Conservation (phyloP, 2,329 filamentous ascomycete genomes). For the Calonectria honghensis region DNA sequence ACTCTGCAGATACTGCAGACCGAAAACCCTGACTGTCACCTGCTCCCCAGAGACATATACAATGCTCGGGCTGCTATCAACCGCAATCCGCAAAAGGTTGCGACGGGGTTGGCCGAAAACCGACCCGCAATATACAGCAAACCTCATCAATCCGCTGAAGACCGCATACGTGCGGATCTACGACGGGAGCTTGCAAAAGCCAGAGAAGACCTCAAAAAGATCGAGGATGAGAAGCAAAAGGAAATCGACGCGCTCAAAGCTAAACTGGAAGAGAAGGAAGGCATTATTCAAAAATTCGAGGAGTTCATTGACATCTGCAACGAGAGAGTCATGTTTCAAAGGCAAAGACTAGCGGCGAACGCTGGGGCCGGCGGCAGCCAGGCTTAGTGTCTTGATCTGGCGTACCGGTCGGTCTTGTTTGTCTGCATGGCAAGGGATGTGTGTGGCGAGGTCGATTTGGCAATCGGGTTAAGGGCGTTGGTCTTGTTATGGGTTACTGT, state of each 20-base stretch:
- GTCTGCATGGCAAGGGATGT: constrained; percentile 44
- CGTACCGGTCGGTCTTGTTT: constrained; percentile 44
- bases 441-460: constrained; percentile 38
- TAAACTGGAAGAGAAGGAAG: constrained; percentile 78
- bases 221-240: constrained; percentile 74
- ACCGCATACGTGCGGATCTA: constrained; percentile 78
- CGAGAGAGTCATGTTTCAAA: constrained; percentile 78
- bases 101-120: constrained; percentile 75
- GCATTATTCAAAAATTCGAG: constrained; percentile 78
- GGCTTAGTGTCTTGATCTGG: constrained; percentile 47
- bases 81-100: constrained; percentile 78
- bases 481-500: constrained; percentile 30
- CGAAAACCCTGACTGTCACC: constrained; percentile 78
- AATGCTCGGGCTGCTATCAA: constrained; percentile 81
- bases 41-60: constrained; percentile 80
- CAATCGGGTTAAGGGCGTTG: constrained; percentile 49
- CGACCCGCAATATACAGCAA: constrained; percentile 80
- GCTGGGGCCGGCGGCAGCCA: constrained; percentile 53
- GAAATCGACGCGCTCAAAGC: constrained; percentile 75
- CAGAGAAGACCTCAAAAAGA: constrained; percentile 73
- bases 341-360: constrained; percentile 68
- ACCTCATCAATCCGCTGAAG: constrained; percentile 77
- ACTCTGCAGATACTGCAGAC: constrained; percentile 80
- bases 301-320: constrained; percentile 84
- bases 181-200: constrained; percentile 76